phyloP scores from a whole-genome alignment of 2,329 filamentous ascomycete genomes.

The Exophiala mesophila region DNA sequence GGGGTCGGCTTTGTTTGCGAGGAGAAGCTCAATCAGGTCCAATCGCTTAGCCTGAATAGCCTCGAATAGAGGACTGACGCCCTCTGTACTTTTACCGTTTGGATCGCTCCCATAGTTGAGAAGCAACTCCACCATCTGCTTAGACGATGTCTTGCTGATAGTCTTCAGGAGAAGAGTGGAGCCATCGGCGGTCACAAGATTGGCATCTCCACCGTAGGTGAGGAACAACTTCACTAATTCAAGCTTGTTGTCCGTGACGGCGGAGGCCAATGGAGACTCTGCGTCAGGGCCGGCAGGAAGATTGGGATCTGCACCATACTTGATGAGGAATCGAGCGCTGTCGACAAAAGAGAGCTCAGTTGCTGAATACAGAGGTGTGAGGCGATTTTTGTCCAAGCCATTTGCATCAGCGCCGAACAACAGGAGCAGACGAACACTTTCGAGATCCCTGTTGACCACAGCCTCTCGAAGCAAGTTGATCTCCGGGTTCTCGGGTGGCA shows the following conservation, averaged over 20 bases:
- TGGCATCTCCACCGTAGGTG: conserved; percentile 57
- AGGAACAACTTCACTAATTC: conserved; percentile 57
- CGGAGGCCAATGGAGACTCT: conserved; percentile 52
- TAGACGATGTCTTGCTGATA: conserved; percentile 56
- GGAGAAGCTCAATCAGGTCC: conserved; percentile 51
- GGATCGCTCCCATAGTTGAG: conserved; percentile 57
- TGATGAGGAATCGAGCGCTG: conserved; percentile 56
- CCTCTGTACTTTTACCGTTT: conserved; percentile 56
- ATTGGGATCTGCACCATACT: conserved; percentile 60
- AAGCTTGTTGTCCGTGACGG: conserved; percentile 49
- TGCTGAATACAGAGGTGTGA: conserved; percentile 49
- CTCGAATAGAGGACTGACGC: conserved; percentile 59
- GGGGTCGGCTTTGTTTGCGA: conserved; percentile 59
- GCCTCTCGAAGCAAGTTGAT: conserved; percentile 49
- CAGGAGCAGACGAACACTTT: conserved; percentile 52
- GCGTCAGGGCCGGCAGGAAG: conserved; percentile 46
- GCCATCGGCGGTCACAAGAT: conserved; percentile 51
- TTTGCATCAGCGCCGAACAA: conserved; percentile 57
- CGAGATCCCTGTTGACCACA: conserved; percentile 47
- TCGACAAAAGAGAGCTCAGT: conserved; percentile 53
- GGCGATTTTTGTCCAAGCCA: conserved; percentile 43
- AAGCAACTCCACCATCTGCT: conserved; percentile 54
- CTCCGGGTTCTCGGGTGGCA: conserved; percentile 48
- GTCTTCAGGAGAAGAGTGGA: conserved; percentile 57
- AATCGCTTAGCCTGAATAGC: conserved; percentile 54